Percentiles rank a stretch among this genome's conserved stretches.
These are phyloP conservation scores for Aquilaria malaccensis DNA, from an alignment of 345 rosid species.

Conservation along the genomic window DNA sequence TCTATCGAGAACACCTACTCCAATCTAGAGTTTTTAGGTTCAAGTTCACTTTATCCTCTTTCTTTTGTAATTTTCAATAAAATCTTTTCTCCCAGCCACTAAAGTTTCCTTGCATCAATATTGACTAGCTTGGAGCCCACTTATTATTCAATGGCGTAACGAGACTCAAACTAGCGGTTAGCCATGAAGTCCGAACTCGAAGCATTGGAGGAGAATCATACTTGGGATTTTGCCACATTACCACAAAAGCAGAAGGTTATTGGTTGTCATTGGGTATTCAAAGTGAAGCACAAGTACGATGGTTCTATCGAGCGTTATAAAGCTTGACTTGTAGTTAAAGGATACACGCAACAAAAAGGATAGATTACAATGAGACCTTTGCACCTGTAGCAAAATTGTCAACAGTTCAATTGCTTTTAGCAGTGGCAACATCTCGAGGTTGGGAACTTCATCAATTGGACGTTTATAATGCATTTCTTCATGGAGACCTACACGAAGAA, in stretches of 20 bases:
- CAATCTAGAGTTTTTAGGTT: neutral
- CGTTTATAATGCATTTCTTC: neutral
- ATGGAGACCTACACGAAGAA: neutral
- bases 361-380: neutral
- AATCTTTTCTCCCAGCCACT: neutral
- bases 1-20: no score
- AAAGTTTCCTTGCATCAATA: neutral
- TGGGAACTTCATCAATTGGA: neutral
- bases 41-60: neutral
- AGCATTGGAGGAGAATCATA: neutral
- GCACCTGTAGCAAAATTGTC: neutral
- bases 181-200: neutral
- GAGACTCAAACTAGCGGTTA: neutral
- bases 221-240: neutral
- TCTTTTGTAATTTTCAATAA: neutral
- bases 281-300: neutral
- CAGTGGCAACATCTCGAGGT: neutral
- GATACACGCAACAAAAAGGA: neutral
- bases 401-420: neutral
- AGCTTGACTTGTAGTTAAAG: neutral
- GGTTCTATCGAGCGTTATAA: neutral
- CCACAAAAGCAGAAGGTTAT: neutral
- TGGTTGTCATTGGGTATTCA: neutral
- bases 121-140: neutral
- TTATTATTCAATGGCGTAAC: no score